Evolutionary conservation across 2,329 filamentous ascomycete species (phyloP).

Genomic region (Capronia americana): DNA sequence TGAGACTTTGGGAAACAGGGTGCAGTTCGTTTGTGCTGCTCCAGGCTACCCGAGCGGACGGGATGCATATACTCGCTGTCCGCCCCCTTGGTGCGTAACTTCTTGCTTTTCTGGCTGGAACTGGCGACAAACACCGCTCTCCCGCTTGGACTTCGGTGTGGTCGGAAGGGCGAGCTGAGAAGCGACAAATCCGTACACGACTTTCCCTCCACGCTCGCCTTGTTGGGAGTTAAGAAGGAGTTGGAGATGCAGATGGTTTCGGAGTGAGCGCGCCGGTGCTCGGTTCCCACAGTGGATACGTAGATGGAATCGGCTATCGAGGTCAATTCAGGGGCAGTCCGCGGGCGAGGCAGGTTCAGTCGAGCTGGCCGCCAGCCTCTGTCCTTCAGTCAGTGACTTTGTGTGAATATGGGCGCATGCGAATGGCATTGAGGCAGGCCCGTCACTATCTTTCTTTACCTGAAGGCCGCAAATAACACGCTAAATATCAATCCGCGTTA

Average conservation of each 20-base stretch:
- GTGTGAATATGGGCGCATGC: not conserved
- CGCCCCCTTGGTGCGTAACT: not conserved
- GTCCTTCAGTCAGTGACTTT: slow-evolving; percentile 5
- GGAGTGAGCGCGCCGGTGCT: slow-evolving; percentile 12
- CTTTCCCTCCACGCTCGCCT: not conserved
- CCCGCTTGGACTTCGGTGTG: not conserved
- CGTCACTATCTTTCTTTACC: not conserved
- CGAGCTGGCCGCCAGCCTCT: slow-evolving; percentile 1
- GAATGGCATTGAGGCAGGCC: not conserved
- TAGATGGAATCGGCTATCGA: not conserved
- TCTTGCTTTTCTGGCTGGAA: not conserved
- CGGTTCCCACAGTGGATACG: not conserved
- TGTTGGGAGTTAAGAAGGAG: not conserved
- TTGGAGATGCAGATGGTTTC: not conserved
- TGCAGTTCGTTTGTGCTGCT: not conserved
- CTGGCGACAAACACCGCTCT: not conserved
- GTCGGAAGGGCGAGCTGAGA: not conserved
- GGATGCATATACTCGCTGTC: not conserved
- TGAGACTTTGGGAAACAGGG: not conserved
- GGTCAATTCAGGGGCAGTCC: slow-evolving; percentile 25
- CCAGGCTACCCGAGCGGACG: too few species aligned
- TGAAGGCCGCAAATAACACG: not conserved
- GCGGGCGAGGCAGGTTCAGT: slow-evolving; percentile 22
- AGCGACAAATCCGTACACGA: not conserved
- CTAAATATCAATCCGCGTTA: not conserved